Percentiles rank a stretch among this genome's conserved stretches.
Evolutionary conservation across 2,329 filamentous ascomycete species (phyloP).

Genomic region (Huntiella bhutanensis): DNA sequence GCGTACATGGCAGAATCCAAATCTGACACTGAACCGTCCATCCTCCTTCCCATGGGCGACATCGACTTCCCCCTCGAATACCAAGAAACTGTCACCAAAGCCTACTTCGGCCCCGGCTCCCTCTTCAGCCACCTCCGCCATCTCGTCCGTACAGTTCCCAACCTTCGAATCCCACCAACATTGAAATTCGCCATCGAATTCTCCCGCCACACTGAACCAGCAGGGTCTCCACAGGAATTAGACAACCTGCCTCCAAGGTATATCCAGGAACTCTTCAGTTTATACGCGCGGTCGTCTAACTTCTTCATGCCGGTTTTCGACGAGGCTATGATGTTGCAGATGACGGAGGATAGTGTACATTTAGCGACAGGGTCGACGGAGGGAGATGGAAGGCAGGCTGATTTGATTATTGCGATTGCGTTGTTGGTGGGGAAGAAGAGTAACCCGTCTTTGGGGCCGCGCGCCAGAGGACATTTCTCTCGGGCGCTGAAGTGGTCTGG

Average conservation of each 20-base stretch:
- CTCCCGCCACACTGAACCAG: background rate
- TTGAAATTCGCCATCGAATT: background rate
- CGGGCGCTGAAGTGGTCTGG: background rate
- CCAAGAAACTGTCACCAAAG: background rate
- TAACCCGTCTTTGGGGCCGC: constrained; percentile 1
- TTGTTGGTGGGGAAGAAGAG: constrained; percentile 6
- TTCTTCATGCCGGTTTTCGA: constrained; percentile 3
- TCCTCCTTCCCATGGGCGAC: background rate
- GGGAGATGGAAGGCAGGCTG: background rate
- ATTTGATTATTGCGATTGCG: constrained; percentile 11
- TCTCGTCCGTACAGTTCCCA: background rate
- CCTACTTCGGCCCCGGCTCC: constrained; percentile 5
- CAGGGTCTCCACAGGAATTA: background rate
- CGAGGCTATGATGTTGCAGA: background rate
- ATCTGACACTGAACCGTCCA: background rate
- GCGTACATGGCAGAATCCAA: background rate
- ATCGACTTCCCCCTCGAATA: background rate
- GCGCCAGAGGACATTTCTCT: background rate
- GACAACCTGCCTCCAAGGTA: background rate
- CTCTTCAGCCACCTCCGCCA: background rate
- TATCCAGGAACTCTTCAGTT: background rate
- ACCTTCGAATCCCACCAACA: background rate
- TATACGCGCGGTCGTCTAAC: constrained; percentile 3
- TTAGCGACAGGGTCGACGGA: background rate
- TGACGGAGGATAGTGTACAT: background rate